These are phyloP conservation scores for Begonia peltatifolia DNA, from an alignment of 306 rosid species.

Conservation along the genomic window DNA sequence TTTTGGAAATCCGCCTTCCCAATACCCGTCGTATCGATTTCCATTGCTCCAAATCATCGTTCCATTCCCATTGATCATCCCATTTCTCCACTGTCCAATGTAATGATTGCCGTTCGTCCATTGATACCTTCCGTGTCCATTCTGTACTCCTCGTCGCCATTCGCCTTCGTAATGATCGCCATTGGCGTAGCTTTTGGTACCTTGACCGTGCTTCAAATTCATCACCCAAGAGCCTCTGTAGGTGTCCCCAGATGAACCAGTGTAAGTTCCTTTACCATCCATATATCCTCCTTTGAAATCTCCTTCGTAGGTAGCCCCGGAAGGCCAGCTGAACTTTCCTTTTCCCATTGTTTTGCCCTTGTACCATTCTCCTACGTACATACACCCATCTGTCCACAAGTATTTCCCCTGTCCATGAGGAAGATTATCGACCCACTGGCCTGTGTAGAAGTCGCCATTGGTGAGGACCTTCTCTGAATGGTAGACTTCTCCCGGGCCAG, in stretches of 20 bases:
- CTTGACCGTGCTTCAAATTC: slow-evolving; percentile 68
- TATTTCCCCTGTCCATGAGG: slow-evolving; percentile 81
- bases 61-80: slow-evolving; percentile 58
- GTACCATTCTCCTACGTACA: slow-evolving; percentile 80
- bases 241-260: slow-evolving; percentile 56
- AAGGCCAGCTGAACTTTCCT: slow-evolving; percentile 91
- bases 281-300: slow-evolving; percentile 52
- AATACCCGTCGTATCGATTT: slow-evolving; percentile 64
- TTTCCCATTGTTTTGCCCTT: slow-evolving; percentile 50
- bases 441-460: slow-evolving; percentile 73
- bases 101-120: slow-evolving; percentile 73
- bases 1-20: slow-evolving; percentile 72
- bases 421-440: slow-evolving; percentile 40
- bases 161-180: slow-evolving; percentile 91
- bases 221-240: slow-evolving; percentile 71
- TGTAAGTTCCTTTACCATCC: slow-evolving; percentile 78
- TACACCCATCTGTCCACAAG: slow-evolving; percentile 84
- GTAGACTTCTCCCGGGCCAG: slow-evolving; percentile 22
- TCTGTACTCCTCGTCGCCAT: slow-evolving; percentile 66
- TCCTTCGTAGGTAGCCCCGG: slow-evolving; percentile 85
- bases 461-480: slow-evolving; percentile 40
- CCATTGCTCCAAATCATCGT: slow-evolving; percentile 62
- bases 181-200: slow-evolving; percentile 48
- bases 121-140: slow-evolving; percentile 76
- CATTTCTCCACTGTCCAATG: slow-evolving; percentile 64